phyloP scores from a whole-genome alignment of 805 yeast genomes.

The Yamadazyma kitorensis region DNA sequence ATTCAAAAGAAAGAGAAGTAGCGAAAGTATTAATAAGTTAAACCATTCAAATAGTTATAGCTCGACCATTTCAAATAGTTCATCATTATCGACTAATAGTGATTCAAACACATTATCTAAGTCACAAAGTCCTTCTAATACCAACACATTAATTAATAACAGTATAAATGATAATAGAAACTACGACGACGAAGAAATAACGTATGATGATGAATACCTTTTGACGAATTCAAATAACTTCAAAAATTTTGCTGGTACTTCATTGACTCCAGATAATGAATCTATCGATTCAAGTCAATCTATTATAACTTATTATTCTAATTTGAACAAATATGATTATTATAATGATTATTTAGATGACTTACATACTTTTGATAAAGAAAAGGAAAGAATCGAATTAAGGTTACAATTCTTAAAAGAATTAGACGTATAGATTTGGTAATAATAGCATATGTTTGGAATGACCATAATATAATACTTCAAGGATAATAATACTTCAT shows the following conservation, averaged over 20 bases:
- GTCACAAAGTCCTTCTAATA: background rate
- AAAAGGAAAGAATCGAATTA: slow-evolving; percentile 36
- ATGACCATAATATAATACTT: too few species aligned
- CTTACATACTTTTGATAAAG: slow-evolving; percentile 21
- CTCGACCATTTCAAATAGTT: too few species aligned
- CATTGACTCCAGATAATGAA: slow-evolving; percentile 13
- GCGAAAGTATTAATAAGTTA: too few species aligned
- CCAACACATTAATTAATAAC: background rate
- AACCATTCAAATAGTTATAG: too few species aligned
- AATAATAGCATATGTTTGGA: too few species aligned
- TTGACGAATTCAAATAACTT: slow-evolving; percentile 20
- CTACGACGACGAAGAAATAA: background rate
- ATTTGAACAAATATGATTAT: slow-evolving; percentile 15
- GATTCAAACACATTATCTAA: slow-evolving; percentile 2
- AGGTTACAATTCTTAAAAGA: slow-evolving; percentile 37
- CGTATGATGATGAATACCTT: slow-evolving; percentile 28
- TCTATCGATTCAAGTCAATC: slow-evolving; percentile 22
- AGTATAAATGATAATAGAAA: background rate
- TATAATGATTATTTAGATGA: slow-evolving; percentile 8
- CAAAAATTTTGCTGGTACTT: slow-evolving; percentile 24
- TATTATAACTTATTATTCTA: slow-evolving; percentile 17
- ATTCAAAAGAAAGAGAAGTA: slow-evolving; percentile 8
- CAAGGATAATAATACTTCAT: too few species aligned
- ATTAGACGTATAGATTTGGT: slow-evolving; percentile 18
- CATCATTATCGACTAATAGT: too few species aligned